Evolutionary conservation across 106 monocot genomes (phyloP).

Genomic region (Dendrobium chrysotoxum): DNA sequence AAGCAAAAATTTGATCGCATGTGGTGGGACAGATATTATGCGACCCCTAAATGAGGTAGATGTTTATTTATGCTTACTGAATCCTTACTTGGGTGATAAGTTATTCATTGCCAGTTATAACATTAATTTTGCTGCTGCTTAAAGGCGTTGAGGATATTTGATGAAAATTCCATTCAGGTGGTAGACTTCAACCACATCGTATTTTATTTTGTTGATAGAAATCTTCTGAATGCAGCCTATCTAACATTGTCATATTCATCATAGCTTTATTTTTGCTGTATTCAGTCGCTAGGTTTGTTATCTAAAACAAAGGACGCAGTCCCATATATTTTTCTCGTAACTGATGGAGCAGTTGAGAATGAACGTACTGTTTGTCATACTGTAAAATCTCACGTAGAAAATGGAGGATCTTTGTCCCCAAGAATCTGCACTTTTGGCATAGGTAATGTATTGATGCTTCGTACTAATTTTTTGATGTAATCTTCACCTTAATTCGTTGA

Average conservation of each 20-base stretch:
- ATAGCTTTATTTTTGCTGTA: constrained; percentile 4
- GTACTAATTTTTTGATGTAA: neutral
- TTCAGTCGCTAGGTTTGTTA: constrained; percentile 52
- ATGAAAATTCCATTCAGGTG: too few species aligned
- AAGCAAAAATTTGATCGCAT: constrained; percentile 51
- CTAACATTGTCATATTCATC: neutral
- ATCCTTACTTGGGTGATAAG: neutral
- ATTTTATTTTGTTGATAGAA: neutral
- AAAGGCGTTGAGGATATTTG: too few species aligned
- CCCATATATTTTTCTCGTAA: constrained; percentile 77
- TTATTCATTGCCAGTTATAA: neutral
- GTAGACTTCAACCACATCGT: too few species aligned
- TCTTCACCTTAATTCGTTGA: neutral
- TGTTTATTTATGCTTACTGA: neutral
- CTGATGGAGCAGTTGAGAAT: constrained; percentile 92
- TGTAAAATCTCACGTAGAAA: constrained; percentile 27
- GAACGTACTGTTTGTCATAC: constrained; percentile 64
- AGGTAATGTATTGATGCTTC: constrained; percentile 36
- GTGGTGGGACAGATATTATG: constrained; percentile 67
- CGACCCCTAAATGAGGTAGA: constrained; percentile 71
- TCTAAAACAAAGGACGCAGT: constrained; percentile 38
- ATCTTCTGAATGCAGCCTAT: neutral
- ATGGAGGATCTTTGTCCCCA: constrained; percentile 36
- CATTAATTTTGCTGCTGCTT: neutral
- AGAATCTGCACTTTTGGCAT: constrained; percentile 92